Conservation (phyloP, 768 basidiomycete genomes). For the Pisolithus tinctorius region DNA sequence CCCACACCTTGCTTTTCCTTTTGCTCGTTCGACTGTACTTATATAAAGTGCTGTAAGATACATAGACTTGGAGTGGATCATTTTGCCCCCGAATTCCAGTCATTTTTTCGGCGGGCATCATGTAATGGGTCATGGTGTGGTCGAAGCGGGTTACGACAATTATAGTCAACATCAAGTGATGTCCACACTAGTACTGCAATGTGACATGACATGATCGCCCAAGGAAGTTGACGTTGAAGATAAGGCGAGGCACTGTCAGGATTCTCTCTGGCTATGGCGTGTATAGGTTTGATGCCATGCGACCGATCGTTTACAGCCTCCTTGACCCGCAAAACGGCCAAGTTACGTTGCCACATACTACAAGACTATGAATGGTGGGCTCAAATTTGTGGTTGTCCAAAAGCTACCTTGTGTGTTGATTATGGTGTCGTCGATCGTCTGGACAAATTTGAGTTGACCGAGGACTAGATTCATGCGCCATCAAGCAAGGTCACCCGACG, state of each 20-base stretch:
- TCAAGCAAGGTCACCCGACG: background rate
- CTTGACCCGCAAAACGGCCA: background rate
- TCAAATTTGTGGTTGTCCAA: too few relatives aligned
- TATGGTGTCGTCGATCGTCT: background rate
- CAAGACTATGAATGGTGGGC: too few relatives aligned
- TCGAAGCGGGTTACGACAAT: background rate
- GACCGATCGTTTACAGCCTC: conserved; percentile 2
- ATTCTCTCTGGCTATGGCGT: background rate
- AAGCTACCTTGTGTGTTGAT: background rate
- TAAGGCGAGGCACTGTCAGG: background rate
- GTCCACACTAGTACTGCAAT: background rate
- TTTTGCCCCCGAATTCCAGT: background rate
- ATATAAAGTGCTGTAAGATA: conserved; percentile 19
- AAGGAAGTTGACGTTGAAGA: background rate
- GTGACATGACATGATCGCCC: background rate
- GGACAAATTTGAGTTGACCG: background rate
- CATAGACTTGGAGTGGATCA: conserved; percentile 9
- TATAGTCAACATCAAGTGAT: background rate
- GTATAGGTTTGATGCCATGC: background rate
- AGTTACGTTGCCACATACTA: too few relatives aligned
- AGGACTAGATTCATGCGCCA: background rate
- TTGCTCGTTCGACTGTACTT: conserved; percentile 23
- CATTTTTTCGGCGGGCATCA: background rate
- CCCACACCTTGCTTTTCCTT: conserved; percentile 1
- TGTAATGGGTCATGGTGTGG: background rate